Evolutionary conservation across 192 early-diverging fungal species (phyloP).

Genomic region (Gryganskiella cystojenkinii): DNA sequence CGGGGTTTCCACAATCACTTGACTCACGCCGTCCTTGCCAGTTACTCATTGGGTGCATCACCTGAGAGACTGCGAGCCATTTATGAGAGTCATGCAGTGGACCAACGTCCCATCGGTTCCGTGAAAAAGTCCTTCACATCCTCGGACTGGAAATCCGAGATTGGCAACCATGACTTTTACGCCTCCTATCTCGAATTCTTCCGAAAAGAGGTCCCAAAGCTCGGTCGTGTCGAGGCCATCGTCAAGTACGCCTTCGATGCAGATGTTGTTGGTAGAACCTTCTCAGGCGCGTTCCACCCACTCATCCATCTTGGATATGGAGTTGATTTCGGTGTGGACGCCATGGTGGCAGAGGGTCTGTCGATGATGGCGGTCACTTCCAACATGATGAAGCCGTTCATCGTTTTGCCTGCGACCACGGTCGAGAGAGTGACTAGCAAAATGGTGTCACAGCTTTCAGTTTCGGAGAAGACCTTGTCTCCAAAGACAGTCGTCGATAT

Average conservation of each 20-base stretch:
- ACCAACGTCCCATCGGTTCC: conserved; percentile 35
- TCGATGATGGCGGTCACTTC: conserved; percentile 60
- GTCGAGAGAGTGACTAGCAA: conserved; percentile 9
- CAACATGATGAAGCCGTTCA: conserved; percentile 15
- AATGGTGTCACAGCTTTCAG: conserved; percentile 16
- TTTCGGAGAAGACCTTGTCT: not conserved
- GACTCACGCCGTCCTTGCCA: conserved; percentile 65
- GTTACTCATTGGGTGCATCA: conserved; percentile 62
- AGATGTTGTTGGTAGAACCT: conserved; percentile 52
- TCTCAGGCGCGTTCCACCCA: conserved; percentile 67
- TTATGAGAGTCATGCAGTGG: conserved; percentile 55
- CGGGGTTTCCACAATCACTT: conserved; percentile 68
- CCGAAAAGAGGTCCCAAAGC: conserved; percentile 51
- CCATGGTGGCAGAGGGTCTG: conserved; percentile 62
- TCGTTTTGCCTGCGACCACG: conserved; percentile 5
- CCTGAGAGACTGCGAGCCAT: conserved; percentile 60
- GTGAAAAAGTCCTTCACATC: conserved; percentile 45
- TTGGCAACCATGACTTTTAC: conserved; percentile 55
- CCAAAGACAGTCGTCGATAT: conserved; percentile 52
- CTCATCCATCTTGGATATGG: conserved; percentile 74
- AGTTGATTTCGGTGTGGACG: conserved; percentile 66
- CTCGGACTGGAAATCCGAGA: conserved; percentile 47
- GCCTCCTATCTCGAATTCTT: conserved; percentile 62
- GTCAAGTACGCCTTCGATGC: conserved; percentile 58
- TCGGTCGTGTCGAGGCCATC: conserved; percentile 50